Evolutionary conservation across 2,329 filamentous ascomycete species (phyloP), one percentile per base, ranked within the genome.

Genomic region (Orbilia blumenaviensis): DNA sequence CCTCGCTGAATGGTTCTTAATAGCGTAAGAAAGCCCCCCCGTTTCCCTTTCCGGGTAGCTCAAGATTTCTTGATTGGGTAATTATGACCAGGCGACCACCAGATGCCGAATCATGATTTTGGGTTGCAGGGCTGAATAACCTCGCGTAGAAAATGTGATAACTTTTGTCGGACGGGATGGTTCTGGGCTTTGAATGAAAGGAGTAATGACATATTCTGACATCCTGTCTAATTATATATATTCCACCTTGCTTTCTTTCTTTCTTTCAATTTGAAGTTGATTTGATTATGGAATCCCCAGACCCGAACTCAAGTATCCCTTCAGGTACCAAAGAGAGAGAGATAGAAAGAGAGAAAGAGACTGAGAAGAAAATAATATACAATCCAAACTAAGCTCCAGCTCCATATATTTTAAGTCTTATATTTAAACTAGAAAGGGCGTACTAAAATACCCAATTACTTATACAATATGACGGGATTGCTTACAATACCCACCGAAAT

Each of bases 71-170:
- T 50, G 56, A 68, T 76, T 69, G 54, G 64, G 72, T 69, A 69
- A 76, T 69, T 69, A 61, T 66, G 64, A 69, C 72, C 72, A 44
- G 52, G 60, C 60, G 44, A 66, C 58, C 56, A 21, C 34, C 16
- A 69, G 46, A 34, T 68, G 63, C 69, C 71, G 56, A 58, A 75
- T 48, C 56, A 68, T 75, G 63, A 38, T 75, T 68, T 66, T 27
- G 42, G 42, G 21, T 36, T 3, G 25, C 27, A 18, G 62, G 52
- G 62, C 69, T 61, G 61, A 61, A 54, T n/a, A 25, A 10, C 25
- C 52, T 42, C 60, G 27, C 34, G n/a, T 25, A 10, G 18, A 54
- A 12, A 56, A 56, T 56, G 52, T 56, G 32, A 56, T 56, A 56
- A 9, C 7, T 54, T 56, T 36, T 38, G 52, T 56, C 32, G 38